Base-by-base conservation (phyloP, 106 monocot genomes). In the Dioscorea alata region DNA sequence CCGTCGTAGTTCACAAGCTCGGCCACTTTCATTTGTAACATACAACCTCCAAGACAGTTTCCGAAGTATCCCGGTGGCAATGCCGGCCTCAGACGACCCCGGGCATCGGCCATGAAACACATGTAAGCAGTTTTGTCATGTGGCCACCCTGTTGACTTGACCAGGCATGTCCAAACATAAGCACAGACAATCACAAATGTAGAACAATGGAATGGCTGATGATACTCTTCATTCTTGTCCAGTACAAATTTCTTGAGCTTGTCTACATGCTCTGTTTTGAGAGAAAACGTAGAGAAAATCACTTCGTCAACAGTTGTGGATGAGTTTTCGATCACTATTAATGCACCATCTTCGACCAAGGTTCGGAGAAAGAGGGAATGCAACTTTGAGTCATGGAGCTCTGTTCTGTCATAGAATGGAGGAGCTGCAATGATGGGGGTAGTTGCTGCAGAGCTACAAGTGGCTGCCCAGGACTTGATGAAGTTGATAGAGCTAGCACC, bases 31-130 rank as follows among this genome's bases (percentile, higher is more conserved):
- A 59, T 57, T 49, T 52, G 59, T 1, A 50, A 70, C 1, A 59
- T 6, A 28, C 69, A 68, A 0, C 18, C 0, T 0, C 35, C 33
- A 4, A 84, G 7, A 69, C 84, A 88, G 51, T 84, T 88, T 2
- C 88, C 88, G 51, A 88, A 81, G 75, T 88, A 88, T 12, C 15
- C 33, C 32, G 6, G 22, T 0, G 79, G 79, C 12, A 79, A 5
- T 2, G 66, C 28, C 20, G 72, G 72, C 34, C 58, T 9, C 25
- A 73, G 14, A 28, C 83, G 48, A 4, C 50, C n/a, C 20, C 83
- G 50, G 49, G 21, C 71, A 61, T 82, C 79, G 2, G 69, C 76
- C 0, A 35, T 14, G 71, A 82, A 82, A 16, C 2, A 4, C 24
- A 79, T 13, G 50, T 21, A 20, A 8, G 68, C 65, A 8, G 24